Conservation (phyloP, 164 flowering plant species). For the Chimonanthus salicifolius region DNA sequence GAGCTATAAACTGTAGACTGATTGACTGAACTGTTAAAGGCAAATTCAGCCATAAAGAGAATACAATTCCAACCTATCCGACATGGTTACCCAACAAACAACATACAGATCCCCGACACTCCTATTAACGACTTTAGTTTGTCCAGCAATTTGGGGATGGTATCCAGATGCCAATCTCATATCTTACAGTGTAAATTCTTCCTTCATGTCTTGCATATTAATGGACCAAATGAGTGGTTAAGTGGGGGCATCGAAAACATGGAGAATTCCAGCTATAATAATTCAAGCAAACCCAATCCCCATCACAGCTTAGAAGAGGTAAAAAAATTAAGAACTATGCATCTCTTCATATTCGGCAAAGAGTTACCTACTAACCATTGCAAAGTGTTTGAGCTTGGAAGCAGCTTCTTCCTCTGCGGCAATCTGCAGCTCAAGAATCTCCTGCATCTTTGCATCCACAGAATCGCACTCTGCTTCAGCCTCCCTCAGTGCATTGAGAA, state of each 20-base stretch:
- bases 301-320: not conserved
- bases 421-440: conserved; percentile 49
- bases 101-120: too few species aligned
- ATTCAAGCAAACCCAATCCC: not conserved
- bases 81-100: too few species aligned
- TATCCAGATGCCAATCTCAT: not conserved
- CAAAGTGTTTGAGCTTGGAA: conserved; percentile 38
- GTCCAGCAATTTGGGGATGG: too few species aligned
- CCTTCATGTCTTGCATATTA: not conserved
- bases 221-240: not conserved
- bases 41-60: too few species aligned
- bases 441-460: conserved; percentile 50
- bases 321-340: not conserved
- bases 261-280: not conserved
- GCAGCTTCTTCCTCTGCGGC: conserved; percentile 65
- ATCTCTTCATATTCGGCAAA: not conserved
- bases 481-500: conserved; percentile 31
- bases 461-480: conserved; percentile 55
- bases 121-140: too few species aligned
- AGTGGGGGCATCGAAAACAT: not conserved
- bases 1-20: too few species aligned
- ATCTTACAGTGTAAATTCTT: not conserved
- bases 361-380: conserved; percentile 29
- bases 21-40: too few species aligned
- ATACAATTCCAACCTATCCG: too few species aligned